phyloP scores from a whole-genome alignment of 2,329 filamentous ascomycete species.

The Claviceps paspali region DNA sequence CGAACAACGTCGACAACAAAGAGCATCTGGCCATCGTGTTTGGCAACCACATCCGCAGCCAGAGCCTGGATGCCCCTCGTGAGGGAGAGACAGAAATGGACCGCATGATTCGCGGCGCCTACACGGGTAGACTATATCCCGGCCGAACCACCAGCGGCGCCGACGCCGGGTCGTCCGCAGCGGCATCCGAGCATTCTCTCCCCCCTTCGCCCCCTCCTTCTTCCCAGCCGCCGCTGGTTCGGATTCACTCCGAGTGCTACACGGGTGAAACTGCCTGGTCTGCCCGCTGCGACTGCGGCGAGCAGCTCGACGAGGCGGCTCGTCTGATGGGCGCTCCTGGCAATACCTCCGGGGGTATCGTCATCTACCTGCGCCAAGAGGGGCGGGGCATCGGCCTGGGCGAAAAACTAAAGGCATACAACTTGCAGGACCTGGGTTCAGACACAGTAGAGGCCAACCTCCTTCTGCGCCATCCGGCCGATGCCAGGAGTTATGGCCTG shows the following conservation, averaged over 20 bases:
- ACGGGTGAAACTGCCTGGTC: slow-evolving; percentile 98
- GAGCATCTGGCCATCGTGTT: slow-evolving; percentile 97
- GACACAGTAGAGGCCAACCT: slow-evolving; percentile 96
- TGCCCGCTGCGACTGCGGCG: slow-evolving; percentile 90
- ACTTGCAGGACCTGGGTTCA: slow-evolving; percentile 89
- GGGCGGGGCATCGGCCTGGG: slow-evolving; percentile 87
- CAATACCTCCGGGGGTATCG: slow-evolving; percentile 60
- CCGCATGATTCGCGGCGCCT: slow-evolving; percentile 87
- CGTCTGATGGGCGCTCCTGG: slow-evolving; percentile 70
- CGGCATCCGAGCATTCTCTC: slow-evolving; percentile 1
- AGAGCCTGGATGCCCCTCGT: slow-evolving; percentile 53
- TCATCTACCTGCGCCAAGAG: slow-evolving; percentile 91
- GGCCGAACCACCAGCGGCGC: slow-evolving; percentile 61
- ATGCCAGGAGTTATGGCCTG: slow-evolving; percentile 88
- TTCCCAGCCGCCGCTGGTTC: slow-evolving; percentile 50
- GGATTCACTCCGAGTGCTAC: slow-evolving; percentile 97
- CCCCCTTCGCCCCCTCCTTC: not conserved
- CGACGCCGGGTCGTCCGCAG: slow-evolving; percentile 9
- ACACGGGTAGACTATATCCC: slow-evolving; percentile 74
- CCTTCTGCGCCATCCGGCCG: slow-evolving; percentile 77
- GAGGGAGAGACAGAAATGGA: slow-evolving; percentile 75
- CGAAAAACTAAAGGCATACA: slow-evolving; percentile 96
- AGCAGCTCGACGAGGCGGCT: slow-evolving; percentile 92
- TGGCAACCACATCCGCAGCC: slow-evolving; percentile 65
- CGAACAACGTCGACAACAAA: slow-evolving; percentile 84